Percentiles rank a stretch among this genome's conserved stretches.
Conservation (phyloP, 257 asterid genomes). For the Penstemon barbatus region DNA sequence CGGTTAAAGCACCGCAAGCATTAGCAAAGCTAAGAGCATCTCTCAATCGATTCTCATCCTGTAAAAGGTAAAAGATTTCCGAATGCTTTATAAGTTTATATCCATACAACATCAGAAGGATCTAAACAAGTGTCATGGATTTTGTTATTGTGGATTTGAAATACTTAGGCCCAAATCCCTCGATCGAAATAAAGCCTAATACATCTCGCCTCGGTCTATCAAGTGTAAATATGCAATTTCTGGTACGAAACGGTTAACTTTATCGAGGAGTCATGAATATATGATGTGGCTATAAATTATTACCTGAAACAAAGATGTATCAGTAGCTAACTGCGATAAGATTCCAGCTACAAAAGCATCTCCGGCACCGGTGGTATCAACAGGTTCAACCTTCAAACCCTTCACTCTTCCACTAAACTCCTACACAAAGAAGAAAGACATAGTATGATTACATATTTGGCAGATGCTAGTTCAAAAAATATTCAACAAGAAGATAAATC, state of each 20-base stretch:
- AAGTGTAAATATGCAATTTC: too few species aligned
- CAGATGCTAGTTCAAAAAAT: background rate
- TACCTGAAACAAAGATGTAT: conserved; percentile 78
- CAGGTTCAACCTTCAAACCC: conserved; percentile 82
- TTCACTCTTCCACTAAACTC: conserved; percentile 86
- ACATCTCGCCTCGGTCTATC: too few species aligned
- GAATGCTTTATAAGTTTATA: background rate
- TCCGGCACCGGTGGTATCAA: conserved; percentile 97
- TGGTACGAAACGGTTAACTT: too few species aligned
- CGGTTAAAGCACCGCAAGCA: conserved; percentile 93
- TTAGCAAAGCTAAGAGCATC: conserved; percentile 87
- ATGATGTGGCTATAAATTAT: background rate
- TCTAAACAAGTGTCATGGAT: too few species aligned
- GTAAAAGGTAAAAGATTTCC: conserved; percentile 12
- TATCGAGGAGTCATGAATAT: too few species aligned
- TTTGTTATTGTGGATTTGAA: too few species aligned
- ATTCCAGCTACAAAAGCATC: conserved; percentile 99
- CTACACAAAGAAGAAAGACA: conserved; percentile 35
- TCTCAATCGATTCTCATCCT: conserved; percentile 76
- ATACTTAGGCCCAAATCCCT: too few species aligned
- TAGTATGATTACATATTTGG: background rate
- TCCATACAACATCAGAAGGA: too few species aligned
- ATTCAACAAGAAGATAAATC: too few species aligned
- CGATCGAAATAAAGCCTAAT: too few species aligned
- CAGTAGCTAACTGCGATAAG: conserved; percentile 73